Percentiles rank a stretch among this genome's conserved stretches.
Conservation (phyloP, 1,139 yeast genomes). For the Arxiozyma heterogenica region DNA sequence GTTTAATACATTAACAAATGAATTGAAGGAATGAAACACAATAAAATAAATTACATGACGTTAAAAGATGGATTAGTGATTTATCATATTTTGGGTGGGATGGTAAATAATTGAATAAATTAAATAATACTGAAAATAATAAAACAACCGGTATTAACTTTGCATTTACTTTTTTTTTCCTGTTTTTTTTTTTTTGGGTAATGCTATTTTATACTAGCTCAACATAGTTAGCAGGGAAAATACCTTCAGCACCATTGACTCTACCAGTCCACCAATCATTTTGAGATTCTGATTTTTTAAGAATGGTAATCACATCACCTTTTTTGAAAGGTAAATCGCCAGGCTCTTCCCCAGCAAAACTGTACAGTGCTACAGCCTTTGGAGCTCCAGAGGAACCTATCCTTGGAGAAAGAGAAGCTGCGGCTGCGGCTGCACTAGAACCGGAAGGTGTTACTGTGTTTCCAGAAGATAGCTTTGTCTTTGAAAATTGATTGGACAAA, state of each 20-base stretch:
- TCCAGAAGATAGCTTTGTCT: conserved; percentile 24
- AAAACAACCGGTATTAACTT: no score
- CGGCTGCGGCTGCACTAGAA: conserved; percentile 37
- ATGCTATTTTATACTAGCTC: conserved; percentile 62
- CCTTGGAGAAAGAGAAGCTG: conserved; percentile 18
- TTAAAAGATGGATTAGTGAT: no score
- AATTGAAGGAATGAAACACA: background rate
- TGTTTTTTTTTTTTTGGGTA: no score
- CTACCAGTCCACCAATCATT: conserved; percentile 99
- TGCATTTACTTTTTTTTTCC: no score
- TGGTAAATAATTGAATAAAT: background rate
- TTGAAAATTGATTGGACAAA: conserved; percentile 30
- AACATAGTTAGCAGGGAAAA: conserved; percentile 95
- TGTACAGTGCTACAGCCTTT: conserved; percentile 83
- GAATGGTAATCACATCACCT: conserved; percentile 88
- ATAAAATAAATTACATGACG: no score
- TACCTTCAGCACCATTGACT: conserved; percentile 73
- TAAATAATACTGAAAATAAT: no score
- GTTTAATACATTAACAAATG: background rate
- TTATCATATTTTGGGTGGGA: no score
- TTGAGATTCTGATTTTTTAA: conserved; percentile 77
- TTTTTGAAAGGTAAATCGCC: conserved; percentile 89
- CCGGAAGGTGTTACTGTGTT: conserved; percentile 13
- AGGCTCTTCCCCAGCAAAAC: conserved; percentile 76
- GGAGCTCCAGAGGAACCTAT: conserved; percentile 37